phyloP scores from a whole-genome alignment of 2,329 filamentous ascomycete genomes.

The Clarireedia hainanense region DNA sequence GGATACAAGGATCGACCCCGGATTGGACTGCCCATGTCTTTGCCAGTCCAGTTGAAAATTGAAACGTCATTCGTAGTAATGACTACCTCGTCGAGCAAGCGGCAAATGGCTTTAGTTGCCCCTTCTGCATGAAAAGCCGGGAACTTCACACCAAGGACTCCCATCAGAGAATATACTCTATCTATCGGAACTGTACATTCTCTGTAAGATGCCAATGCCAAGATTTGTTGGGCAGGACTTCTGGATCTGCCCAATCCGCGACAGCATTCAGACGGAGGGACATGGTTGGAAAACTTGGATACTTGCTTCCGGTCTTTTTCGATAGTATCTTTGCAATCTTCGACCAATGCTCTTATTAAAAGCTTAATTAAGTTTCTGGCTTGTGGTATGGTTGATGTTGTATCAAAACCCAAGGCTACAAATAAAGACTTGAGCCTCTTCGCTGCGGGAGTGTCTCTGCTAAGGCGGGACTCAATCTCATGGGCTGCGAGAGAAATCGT shows the following conservation, averaged over 20 bases:
- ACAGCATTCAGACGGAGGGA: conserved; percentile 8
- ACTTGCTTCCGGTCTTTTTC: conserved; percentile 3
- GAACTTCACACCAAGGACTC: conserved; percentile 28
- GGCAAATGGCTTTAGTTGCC: conserved; percentile 26
- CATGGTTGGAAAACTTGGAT: conserved; percentile 3
- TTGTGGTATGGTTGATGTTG: conserved; percentile 1
- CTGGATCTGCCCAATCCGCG: conserved; percentile 14
- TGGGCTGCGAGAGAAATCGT: conserved; percentile 9
- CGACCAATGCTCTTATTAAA: conserved; percentile 3
- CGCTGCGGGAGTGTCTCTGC: background rate
- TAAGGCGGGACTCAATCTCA: conserved; percentile 8
- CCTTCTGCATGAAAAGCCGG: conserved; percentile 29
- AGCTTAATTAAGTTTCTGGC: conserved; percentile 9
- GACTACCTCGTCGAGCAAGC: conserved; percentile 28
- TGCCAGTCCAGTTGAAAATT: conserved; percentile 31
- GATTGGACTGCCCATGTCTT: conserved; percentile 28
- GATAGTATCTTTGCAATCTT: conserved; percentile 4
- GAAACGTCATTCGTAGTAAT: conserved; percentile 29
- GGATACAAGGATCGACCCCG: conserved; percentile 29
- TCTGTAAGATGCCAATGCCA: conserved; percentile 23
- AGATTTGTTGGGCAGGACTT: conserved; percentile 23
- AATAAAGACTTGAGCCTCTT: conserved; percentile 7
- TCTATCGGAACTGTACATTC: conserved; percentile 25
- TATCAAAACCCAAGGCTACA: conserved; percentile 5
- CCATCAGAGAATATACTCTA: conserved; percentile 30